Evolutionary conservation across 176 grass and related monocot species (phyloP), one percentile per base, ranked within the genome.

Genomic region (Oryza glumipatula): DNA sequence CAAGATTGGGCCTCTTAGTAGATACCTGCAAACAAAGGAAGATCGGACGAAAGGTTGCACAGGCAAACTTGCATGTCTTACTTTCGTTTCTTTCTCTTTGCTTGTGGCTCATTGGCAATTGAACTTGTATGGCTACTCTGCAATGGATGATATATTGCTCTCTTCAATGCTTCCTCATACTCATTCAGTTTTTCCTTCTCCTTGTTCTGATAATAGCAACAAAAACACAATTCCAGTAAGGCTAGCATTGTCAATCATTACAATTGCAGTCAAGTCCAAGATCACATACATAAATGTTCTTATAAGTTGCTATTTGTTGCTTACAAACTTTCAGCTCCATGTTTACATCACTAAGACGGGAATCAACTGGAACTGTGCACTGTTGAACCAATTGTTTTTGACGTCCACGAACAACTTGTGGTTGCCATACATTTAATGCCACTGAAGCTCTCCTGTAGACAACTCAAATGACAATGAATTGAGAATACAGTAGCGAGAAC

Each of bases 311-410:
- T 83, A 96, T 91, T 86, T 99, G 91, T 94, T 96, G 93, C 96
- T 89, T 94, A 91, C 96, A 99, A 89, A 99, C 93, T 96, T 89
- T 92, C 76, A 92, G 74, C 44, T 99, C 93, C 96, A 99, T 99
- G 68, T 82, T 89, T 61, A 96, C 43, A 85, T 82, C 86, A 92
- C 48, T 80, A 83, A 99, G 71, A 88, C 88, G 86, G 45, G 89
- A 90, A 83, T 99, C 83, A 28, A 99, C 82, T 54, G 89, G 79
- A 81, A 99, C 93, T 48, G 83, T 92, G 83, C 91, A 98, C 79
- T 96, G 96, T 86, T 98, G 85, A 82, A 99, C 96, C 87, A 99
- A 85, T 79, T 96, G 91, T 48, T 89, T 96, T 72, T 99, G 96
- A 65, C 84, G 44, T 6, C 93, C 91, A 79, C 84, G 89, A 66